phyloP scores from a whole-genome alignment of 2,329 filamentous ascomycete genomes.

The Alternaria sp. region DNA sequence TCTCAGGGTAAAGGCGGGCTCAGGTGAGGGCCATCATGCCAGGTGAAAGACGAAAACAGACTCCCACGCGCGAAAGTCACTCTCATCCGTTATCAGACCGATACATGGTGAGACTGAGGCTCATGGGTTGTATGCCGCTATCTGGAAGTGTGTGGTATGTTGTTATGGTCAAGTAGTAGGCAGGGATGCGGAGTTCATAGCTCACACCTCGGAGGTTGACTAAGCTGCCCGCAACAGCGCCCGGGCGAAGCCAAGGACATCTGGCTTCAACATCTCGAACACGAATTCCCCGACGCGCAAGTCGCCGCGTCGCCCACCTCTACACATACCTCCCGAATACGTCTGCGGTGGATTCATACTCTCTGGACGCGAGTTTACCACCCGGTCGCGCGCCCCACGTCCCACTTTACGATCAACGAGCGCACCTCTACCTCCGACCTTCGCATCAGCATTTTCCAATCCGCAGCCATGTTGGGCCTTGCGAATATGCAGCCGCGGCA shows the following conservation, averaged over 20 bases:
- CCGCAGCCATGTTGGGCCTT: conserved; percentile 54
- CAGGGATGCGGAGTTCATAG: conserved; percentile 15
- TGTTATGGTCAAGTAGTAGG: neutral
- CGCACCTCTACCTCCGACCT: neutral
- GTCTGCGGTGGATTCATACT: neutral
- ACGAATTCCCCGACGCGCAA: conserved; percentile 18
- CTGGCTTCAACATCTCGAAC: conserved; percentile 37
- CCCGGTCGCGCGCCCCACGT: neutral
- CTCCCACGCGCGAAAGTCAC: neutral
- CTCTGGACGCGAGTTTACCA: neutral
- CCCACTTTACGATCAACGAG: neutral
- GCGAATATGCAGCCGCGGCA: conserved; percentile 76
- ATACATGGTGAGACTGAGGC: neutral
- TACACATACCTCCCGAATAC: neutral
- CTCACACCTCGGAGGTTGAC: conserved; percentile 22
- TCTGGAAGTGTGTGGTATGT: neutral
- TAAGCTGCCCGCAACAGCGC: conserved; percentile 27
- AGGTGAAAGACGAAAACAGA: conserved; percentile 9
- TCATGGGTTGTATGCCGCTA: neutral
- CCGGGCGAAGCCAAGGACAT: conserved; percentile 31
- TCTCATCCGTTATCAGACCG: too few species aligned
- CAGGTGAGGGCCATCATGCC: neutral
- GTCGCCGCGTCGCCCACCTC: neutral
- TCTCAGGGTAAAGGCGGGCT: conserved; percentile 5
- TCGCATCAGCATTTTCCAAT: conserved; percentile 3